phyloP scores from a whole-genome alignment of 352 stramenopile species.

The Globisporangium spinosum region DNA sequence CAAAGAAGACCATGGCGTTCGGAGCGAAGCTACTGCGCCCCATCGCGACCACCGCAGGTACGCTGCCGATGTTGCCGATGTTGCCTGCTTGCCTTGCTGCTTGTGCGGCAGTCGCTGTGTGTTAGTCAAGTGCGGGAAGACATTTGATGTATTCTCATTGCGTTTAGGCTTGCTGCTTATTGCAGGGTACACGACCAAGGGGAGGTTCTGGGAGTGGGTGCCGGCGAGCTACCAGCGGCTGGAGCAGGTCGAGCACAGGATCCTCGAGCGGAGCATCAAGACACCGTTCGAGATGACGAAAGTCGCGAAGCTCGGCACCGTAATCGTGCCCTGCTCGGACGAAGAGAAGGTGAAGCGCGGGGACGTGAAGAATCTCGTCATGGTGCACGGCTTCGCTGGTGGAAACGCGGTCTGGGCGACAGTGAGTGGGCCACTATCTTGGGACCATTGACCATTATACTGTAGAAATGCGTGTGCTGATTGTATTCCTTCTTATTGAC shows the following conservation, averaged over 20 bases:
- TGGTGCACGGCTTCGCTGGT: conserved; percentile 78
- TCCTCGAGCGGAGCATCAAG: conserved; percentile 44
- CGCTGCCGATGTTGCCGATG: background rate
- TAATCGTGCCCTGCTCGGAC: conserved; percentile 75
- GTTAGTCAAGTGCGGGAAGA: background rate
- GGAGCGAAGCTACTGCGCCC: background rate
- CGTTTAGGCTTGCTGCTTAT: conserved; percentile 41
- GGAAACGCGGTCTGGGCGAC: conserved; percentile 83
- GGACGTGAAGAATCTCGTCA: conserved; percentile 60
- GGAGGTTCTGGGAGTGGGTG: conserved; percentile 68
- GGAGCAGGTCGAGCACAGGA: conserved; percentile 55
- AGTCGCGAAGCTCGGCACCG: conserved; percentile 69
- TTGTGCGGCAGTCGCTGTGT: background rate
- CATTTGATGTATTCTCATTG: conserved; percentile 17
- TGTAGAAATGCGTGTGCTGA: conserved; percentile 3
- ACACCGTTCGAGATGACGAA: conserved; percentile 75
- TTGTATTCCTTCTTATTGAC: conserved; percentile 5
- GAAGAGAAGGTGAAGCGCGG: conserved; percentile 33
- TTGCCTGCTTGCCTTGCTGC: background rate
- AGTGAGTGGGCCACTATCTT: conserved; percentile 21
- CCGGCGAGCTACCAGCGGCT: conserved; percentile 65
- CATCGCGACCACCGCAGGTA: background rate
- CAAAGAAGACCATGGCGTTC: background rate
- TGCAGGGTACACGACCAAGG: conserved; percentile 54
- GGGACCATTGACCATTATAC: too few species aligned